A percentile compares a stretch with the other conserved stretches of the same genome.
Conservation (phyloP, 805 yeast species). For the Hyphopichia homilentoma region DNA sequence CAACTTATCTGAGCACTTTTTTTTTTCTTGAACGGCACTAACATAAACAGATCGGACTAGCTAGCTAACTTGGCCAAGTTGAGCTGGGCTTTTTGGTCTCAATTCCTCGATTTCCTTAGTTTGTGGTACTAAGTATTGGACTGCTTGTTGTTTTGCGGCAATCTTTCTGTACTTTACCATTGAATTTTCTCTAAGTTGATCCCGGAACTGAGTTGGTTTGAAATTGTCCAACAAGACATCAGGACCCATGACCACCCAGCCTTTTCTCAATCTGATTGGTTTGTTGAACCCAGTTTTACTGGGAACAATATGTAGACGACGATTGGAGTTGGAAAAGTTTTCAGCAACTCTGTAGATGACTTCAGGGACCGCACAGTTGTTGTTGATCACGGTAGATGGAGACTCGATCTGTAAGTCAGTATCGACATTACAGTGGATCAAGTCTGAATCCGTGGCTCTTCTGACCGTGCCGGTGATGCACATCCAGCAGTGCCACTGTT, state of each 20-base stretch:
- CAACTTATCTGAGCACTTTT: conserved; percentile 18
- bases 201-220: conserved; percentile 25
- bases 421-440: conserved; percentile 89
- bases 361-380: conserved; percentile 49
- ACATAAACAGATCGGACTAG: neutral
- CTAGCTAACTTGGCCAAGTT: neutral
- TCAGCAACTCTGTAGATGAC: conserved; percentile 80
- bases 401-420: conserved; percentile 78
- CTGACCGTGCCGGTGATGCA: conserved; percentile 93
- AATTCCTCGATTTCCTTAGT: conserved; percentile 71
- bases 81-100: conserved; percentile 76
- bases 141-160: conserved; percentile 12
- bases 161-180: conserved; percentile 18
- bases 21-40: neutral
- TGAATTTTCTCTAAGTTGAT: conserved; percentile 30
- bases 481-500: conserved; percentile 98
- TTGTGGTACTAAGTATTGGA: conserved; percentile 55
- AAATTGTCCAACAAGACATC: conserved; percentile 77
- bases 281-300: conserved; percentile 60
- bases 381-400: conserved; percentile 7
- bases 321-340: conserved; percentile 77
- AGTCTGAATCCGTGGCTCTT: conserved; percentile 75
- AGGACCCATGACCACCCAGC: conserved; percentile 91
- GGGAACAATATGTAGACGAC: conserved; percentile 84
- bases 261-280: conserved; percentile 66